Evolutionary conservation across 768 basidiomycete species (phyloP), one percentile per base, ranked within the genome.

Genomic region (Nidularia pulvinata): DNA sequence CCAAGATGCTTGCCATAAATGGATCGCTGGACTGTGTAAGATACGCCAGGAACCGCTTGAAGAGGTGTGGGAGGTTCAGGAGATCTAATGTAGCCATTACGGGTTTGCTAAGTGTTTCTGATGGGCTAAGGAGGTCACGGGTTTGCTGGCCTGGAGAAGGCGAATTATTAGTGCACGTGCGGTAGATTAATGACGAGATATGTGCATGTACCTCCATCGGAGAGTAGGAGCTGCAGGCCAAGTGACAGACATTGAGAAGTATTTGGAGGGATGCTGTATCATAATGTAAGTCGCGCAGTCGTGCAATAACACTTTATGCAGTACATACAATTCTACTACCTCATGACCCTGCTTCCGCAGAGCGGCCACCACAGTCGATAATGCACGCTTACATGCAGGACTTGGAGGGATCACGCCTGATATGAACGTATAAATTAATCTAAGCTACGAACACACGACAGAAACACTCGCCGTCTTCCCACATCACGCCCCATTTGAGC

Each of bases 271-370:
- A 60, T 57, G 56, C 66, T 71, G 50, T 10, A 54, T 51, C 53
- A 16, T 19, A 7, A 46, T 19, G 50, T 51, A 39, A 33, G 16
- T 51, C 9, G 19, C 22, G 14, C 11, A 30, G 25, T 30, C 25
- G 25, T 4, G 4, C 25, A 30, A 32, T 13, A 49, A 7, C 13
- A 34, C 43, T 19, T 22, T 33, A 45, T 33, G 33, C 16, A 43
- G 35, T 22, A 70, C 80, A 34, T 63, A 86, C 87, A 88, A 79
- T 42, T 81, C 71, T 10, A 85, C 80, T 25, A 88, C 75, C 66
- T 86, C 81, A 55, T 89, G 85, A 2, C 85, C 87, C 50, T 84
- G 72, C 49, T 74, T 75, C 54, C 77, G 69, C 22, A 89, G 76
- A 34, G 82, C 78, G 4, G 77, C 64, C 6, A 76, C 73, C 16